These are phyloP conservation scores for Penicillium olsonii DNA, from an alignment of 2,329 filamentous ascomycete species.

Conservation along the genomic window DNA sequence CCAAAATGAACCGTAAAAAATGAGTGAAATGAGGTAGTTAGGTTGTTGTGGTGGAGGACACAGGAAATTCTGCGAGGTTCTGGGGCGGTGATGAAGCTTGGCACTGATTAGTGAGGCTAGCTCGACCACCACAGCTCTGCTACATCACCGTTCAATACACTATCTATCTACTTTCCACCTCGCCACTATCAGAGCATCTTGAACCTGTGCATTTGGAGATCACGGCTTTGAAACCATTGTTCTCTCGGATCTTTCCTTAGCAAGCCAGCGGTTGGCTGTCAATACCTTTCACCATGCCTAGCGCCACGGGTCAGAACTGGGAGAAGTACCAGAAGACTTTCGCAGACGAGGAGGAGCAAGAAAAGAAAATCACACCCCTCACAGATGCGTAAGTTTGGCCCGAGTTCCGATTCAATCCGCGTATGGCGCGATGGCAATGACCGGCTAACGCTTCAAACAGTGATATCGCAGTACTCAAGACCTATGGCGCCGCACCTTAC, in stretches of 20 bases:
- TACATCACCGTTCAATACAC: conserved; percentile 29
- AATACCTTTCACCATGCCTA: conserved; percentile 68
- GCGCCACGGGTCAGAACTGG: conserved; percentile 91
- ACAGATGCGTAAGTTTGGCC: conserved; percentile 78
- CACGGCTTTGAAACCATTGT: conserved; percentile 7
- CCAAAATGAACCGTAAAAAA: conserved; percentile 27
- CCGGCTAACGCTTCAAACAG: conserved; percentile 53
- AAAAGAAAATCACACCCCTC: conserved; percentile 99
- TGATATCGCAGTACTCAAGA: conserved; percentile 99
- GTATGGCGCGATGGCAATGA: conserved; percentile 6
- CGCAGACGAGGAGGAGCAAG: conserved; percentile 92
- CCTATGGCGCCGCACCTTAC: conserved; percentile 95
- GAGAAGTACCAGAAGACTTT: conserved; percentile 99
- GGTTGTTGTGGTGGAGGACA: conserved; percentile 28
- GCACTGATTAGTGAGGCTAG: conserved; percentile 42
- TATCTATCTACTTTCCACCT: conserved; percentile 21
- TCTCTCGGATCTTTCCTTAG: conserved; percentile 8
- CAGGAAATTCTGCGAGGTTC: conserved; percentile 43
- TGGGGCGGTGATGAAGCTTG: conserved; percentile 44
- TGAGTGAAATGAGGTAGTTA: conserved; percentile 23
- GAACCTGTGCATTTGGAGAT: conserved; percentile 5
- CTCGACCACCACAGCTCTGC: conserved; percentile 38
- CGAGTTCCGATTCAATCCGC: not conserved
- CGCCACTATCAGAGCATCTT: not conserved
- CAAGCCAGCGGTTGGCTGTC: conserved; percentile 27